Conservation (phyloP, 2,329 filamentous ascomycete genomes). For the Trichocomaceae sp. region DNA sequence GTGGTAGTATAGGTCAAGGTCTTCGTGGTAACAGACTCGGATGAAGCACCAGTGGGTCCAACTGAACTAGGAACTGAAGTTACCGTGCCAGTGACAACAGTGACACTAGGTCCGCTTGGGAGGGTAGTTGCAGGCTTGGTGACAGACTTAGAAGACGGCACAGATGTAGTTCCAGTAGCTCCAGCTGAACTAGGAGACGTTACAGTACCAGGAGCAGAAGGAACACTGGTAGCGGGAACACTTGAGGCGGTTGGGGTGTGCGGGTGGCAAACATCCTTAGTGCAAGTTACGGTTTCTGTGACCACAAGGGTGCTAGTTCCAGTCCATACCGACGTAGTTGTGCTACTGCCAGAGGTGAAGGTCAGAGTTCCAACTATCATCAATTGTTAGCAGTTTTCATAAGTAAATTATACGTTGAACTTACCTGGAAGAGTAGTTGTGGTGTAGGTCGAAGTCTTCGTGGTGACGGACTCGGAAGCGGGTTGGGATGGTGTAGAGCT, state of each 20-base stretch:
- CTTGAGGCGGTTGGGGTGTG: background rate
- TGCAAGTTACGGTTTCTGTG: conserved; percentile 13
- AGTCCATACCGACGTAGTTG: conserved; percentile 8
- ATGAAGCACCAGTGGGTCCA: background rate
- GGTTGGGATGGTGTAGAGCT: background rate
- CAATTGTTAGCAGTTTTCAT: background rate
- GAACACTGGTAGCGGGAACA: background rate
- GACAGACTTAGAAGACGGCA: background rate
- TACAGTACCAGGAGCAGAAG: background rate
- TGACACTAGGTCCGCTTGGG: background rate
- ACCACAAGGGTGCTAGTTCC: conserved; percentile 12
- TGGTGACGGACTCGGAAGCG: conserved; percentile 9
- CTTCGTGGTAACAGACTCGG: conserved; percentile 9
- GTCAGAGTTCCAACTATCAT: conserved; percentile 10
- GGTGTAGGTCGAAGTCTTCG: conserved; percentile 12
- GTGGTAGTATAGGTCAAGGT: conserved; percentile 14
- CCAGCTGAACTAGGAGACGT: background rate
- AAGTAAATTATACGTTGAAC: background rate
- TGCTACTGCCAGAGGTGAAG: conserved; percentile 7
- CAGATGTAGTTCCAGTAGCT: background rate
- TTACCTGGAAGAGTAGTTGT: conserved; percentile 14
- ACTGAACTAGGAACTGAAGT: background rate
- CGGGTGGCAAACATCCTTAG: conserved; percentile 12
- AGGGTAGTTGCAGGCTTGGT: conserved; percentile 10
- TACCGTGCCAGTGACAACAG: background rate